Evolutionary conservation across 495 filamentous ascomycete genomes (phyloP).

Genomic region (Corynascus novoguineensis): DNA sequence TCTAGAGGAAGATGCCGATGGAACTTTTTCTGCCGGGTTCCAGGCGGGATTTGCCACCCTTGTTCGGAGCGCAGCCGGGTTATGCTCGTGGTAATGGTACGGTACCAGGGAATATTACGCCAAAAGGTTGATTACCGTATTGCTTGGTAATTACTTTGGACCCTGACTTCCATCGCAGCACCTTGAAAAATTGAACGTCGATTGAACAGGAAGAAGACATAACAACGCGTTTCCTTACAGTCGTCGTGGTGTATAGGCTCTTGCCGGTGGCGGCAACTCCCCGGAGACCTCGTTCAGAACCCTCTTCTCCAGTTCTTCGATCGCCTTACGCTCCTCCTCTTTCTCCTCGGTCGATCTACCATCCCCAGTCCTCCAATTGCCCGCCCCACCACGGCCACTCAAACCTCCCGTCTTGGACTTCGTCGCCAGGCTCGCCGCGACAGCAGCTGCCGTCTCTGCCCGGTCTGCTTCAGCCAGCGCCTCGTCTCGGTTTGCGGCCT

Average conservation of each 20-base stretch:
- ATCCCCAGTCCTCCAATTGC: slow-evolving; percentile 43
- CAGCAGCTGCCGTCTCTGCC: slow-evolving; percentile 18
- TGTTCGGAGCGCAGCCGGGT: background rate
- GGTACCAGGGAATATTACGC: slow-evolving; percentile 4
- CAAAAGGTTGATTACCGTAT: no score
- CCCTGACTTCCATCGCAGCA: no score
- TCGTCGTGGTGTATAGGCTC: slow-evolving; percentile 26
- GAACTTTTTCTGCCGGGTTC: slow-evolving; percentile 16
- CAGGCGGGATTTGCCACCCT: slow-evolving; percentile 15
- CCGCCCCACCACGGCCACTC: slow-evolving; percentile 53
- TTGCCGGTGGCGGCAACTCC: slow-evolving; percentile 34
- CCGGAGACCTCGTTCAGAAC: slow-evolving; percentile 44
- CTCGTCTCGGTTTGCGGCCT: background rate
- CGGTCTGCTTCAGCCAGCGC: slow-evolving; percentile 14
- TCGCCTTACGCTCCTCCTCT: slow-evolving; percentile 24
- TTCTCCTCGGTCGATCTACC: slow-evolving; percentile 19
- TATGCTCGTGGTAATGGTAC: background rate
- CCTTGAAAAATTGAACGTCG: no score
- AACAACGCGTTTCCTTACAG: no score
- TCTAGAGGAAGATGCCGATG: slow-evolving; percentile 7
- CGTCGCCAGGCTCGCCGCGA: slow-evolving; percentile 20
- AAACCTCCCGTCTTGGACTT: slow-evolving; percentile 15
- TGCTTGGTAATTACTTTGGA: background rate
- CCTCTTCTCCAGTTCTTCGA: slow-evolving; percentile 32
- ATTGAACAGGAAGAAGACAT: no score